Evolutionary conservation across 257 asterid species (phyloP).

Genomic region (Gentiana dahurica): DNA sequence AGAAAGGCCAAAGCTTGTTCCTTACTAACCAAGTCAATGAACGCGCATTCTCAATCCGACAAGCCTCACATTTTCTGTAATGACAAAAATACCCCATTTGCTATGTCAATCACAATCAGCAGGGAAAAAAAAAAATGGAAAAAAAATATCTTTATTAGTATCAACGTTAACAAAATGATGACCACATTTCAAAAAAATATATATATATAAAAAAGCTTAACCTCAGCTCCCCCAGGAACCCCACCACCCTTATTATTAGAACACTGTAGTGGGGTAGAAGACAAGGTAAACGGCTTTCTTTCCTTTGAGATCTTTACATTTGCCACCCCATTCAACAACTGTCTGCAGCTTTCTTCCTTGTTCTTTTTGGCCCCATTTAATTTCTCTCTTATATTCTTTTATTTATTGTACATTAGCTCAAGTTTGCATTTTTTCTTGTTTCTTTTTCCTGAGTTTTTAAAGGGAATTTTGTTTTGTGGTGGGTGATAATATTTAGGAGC

Average conservation of each 20-base stretch:
- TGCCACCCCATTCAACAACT: slow-evolving; percentile 24
- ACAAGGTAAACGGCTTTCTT: slow-evolving; percentile 43
- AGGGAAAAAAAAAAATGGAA: not conserved
- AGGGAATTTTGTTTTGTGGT: not conserved
- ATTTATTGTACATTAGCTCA: not conserved
- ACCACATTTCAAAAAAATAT: slow-evolving; percentile 8
- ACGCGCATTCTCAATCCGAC: slow-evolving; percentile 16
- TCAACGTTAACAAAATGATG: not conserved
- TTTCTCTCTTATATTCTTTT: not conserved
- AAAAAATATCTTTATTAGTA: not conserved
- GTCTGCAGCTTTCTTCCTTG: not conserved
- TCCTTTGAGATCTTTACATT: slow-evolving; percentile 31
- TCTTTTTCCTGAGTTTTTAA: not conserved
- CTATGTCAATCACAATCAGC: fast-evolving
- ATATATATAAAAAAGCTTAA: not conserved
- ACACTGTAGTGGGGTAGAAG: slow-evolving; percentile 22
- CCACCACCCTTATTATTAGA: no score
- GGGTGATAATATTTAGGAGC: slow-evolving; percentile 3
- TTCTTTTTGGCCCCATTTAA: not conserved
- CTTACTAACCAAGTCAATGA: slow-evolving; percentile 5
- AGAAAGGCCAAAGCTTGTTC: no score
- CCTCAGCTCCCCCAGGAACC: no score
- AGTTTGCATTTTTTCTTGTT: slow-evolving; percentile 4
- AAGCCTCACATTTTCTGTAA: no score
- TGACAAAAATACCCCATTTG: not conserved